Evolutionary conservation across 2,329 filamentous ascomycete species (phyloP), one percentile per base, ranked within the genome.

Genomic region (Boeremia exigua): DNA sequence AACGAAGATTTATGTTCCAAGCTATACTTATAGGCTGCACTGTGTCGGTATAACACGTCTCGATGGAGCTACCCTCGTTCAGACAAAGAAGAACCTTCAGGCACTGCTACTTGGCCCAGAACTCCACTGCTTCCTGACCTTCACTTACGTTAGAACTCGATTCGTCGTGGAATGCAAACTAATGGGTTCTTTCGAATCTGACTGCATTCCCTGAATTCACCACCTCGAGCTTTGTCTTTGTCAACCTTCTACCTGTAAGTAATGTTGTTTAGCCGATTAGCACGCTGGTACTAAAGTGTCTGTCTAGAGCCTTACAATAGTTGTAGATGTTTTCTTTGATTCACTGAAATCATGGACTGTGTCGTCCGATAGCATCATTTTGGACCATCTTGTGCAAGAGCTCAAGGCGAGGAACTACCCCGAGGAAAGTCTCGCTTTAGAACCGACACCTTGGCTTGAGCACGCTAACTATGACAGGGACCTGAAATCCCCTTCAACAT

Each of bases 231-330:
- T 59, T 62, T n/a, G n/a, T 66, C 5, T 66, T 66, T 23, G 37
- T 45, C 6, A 39, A 59, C 27, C 59, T 57, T n/a, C 28, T 52
- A 19, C 58, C 49, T 9, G 64, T 67, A 56, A 19, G 58, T 44
- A 30, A 10, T 36, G 9, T 7, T n/a, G 11, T 23, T 8, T 7
- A 17, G 19, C 9, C 19, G 25, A 28, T 23, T 4, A 2, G 11
- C 6, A 39, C 17, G 3, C 5, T 6, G 6, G 10, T 1, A 34
- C 33, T 34, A 3, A 39, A 23, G 5, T 23, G 11, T 11, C 3
- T 10, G 2, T 14, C 1, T 12, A 39, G 36, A 25, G 25, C 23
- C 36, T 23, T 17, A 19, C 36, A 23, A 14, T 2, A 14, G 38
- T 40, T 2, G 6, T 28, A 3, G 38, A 40, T 23, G 2, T 40